Base-by-base conservation (phyloP, 441 rosid species). In the Pelargonium australe region DNA sequence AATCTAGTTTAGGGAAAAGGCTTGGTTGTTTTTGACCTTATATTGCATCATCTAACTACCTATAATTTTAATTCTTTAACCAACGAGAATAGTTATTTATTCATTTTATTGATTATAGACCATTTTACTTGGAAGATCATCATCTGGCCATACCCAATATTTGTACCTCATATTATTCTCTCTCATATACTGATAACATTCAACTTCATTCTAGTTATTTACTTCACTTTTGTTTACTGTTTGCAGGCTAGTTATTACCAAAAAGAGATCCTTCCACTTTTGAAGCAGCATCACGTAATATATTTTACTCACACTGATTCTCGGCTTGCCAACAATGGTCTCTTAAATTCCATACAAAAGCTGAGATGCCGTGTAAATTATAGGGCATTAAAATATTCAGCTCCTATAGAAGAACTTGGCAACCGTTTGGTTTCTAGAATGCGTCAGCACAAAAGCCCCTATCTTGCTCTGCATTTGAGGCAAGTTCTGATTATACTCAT, bases 391-490 rank as follows among this genome's bases (percentile, higher is more conserved):
- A 93, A 84, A 79, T 91, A 93, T 79, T 87, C 95, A 63, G 76
- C 88, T 74, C 86, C 86, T 9, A 85, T 93, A 55, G 96, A 85
- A 75, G 85, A 89, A 80, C 89, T 91, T 41, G 96, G 90, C 65
- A 87, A 83, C 75, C 81, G 78, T 61, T 82, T 93, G 83, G 89
- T 89, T 65, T 84, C 87, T 69, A 83, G 93, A 79, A 86, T 93
- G 97, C 83, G 80, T 70, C 80, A 80, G 78, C 66, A 80, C 76
- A 88, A 81, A 60, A 76, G 79, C 76, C 96, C 88, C 5, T 91
- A 91, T 81, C 85, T 93, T 70, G 97, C 96, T 73, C 96, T 91
- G 57, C 97, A 93, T 81, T 79, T 93, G 79, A 93, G 98, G 98
- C 75, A 72, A 76, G 87, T 81, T 73, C 45, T 70, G 31, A 58